Conservation (phyloP, 768 basidiomycete species). For the Kwoniella heveanensis region DNA sequence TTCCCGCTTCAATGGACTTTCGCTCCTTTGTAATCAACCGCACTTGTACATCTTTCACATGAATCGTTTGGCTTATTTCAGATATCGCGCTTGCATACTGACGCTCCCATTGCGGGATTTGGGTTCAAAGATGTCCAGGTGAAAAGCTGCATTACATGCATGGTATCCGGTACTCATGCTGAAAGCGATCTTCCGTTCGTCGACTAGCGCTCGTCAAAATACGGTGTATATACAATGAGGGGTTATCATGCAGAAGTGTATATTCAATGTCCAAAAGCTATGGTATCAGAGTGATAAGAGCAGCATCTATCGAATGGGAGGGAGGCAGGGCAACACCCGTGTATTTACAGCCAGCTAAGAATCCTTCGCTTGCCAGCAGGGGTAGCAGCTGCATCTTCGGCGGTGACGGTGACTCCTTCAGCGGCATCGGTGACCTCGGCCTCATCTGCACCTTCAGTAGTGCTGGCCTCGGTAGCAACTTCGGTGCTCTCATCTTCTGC, state of each 20-base stretch:
- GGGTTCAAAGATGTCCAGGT: background rate
- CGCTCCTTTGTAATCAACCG: background rate
- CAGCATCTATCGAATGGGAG: background rate
- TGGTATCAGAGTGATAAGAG: background rate
- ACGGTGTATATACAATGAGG: conserved; percentile 15
- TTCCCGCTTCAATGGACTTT: background rate
- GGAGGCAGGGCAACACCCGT: conserved; percentile 2
- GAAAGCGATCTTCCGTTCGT: background rate
- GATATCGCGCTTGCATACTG: no score
- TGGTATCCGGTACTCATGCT: background rate
- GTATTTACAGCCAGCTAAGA: conserved; percentile 30
- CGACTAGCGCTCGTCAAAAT: conserved; percentile 10
- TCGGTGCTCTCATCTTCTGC: background rate
- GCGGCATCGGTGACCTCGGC: background rate
- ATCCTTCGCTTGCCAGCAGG: conserved; percentile 23
- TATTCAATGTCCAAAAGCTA: conserved; percentile 8
- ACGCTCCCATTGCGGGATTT: no score
- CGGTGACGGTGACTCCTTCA: conserved; percentile 35
- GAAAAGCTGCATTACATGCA: background rate
- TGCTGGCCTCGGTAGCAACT: background rate
- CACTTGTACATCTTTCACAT: background rate
- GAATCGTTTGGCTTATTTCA: background rate
- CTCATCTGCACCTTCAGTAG: background rate
- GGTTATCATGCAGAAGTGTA: background rate
- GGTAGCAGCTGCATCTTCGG: conserved; percentile 26